Evolutionary conservation across 169 alveolate species (phyloP).

Genomic region (Plasmodium gonderi): DNA sequence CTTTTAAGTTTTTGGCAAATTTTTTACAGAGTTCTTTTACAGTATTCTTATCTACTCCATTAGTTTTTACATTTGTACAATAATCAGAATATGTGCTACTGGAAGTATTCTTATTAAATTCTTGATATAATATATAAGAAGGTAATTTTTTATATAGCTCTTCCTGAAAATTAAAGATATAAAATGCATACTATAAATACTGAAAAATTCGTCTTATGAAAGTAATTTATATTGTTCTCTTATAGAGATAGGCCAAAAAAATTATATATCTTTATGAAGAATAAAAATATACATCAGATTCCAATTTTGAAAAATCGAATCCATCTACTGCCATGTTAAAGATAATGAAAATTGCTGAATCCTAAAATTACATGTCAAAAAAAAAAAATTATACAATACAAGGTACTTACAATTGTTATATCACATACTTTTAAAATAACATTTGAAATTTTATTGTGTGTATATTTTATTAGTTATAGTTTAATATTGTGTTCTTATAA

Average conservation of each 20-base stretch:
- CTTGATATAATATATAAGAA: not conserved
- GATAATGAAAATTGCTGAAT: not conserved
- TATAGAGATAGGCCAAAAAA: not conserved
- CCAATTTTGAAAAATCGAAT: not conserved
- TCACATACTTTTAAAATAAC: not conserved
- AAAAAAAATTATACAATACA: not conserved
- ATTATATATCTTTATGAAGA: not conserved
- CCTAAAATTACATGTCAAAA: not conserved
- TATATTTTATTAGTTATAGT: not conserved
- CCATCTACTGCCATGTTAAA: not conserved
- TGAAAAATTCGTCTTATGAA: not conserved
- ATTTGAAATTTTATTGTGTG: not conserved
- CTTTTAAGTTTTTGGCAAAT: not conserved
- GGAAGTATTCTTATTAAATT: not conserved
- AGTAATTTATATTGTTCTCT: not conserved
- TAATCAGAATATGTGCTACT: not conserved
- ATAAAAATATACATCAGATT: not conserved
- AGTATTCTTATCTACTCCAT: not conserved
- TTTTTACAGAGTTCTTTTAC: not conserved
- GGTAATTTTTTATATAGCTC: not conserved
- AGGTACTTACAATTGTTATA: not conserved
- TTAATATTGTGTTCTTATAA: not conserved
- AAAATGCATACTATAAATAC: not conserved
- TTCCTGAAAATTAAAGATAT: not conserved
- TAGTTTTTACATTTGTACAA: not conserved